Conservation (phyloP, 140 eudicot genomes). For the Artemisia princeps region DNA sequence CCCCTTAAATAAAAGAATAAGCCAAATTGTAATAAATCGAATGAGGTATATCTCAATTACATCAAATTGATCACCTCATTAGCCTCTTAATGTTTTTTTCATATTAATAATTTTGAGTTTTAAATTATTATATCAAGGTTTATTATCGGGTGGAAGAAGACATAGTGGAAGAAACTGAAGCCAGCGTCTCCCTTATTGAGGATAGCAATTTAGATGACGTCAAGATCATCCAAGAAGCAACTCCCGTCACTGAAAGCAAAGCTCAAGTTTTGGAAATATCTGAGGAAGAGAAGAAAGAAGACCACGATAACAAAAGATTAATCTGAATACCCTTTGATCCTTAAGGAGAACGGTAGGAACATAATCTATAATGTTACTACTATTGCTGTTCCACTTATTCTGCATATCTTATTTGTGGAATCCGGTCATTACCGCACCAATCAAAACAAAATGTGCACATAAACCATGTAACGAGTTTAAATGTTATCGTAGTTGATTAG, state of each 20-base stretch:
- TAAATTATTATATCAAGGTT: conserved; percentile 36
- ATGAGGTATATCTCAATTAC: too few species aligned
- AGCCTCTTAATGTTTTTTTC: too few species aligned
- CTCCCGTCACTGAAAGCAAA: conserved; percentile 11
- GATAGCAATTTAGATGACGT: conserved; percentile 17
- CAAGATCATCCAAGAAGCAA: conserved; percentile 26
- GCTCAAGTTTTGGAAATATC: conserved; percentile 13
- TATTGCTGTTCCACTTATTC: too few species aligned
- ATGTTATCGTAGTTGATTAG: too few species aligned
- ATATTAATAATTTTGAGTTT: background rate
- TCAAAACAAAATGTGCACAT: too few species aligned
- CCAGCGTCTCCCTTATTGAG: conserved; percentile 14
- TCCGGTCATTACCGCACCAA: too few species aligned
- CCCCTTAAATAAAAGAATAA: too few species aligned
- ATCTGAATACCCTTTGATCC: background rate
- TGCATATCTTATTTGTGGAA: too few species aligned
- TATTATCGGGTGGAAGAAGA: conserved; percentile 75
- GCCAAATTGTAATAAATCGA: too few species aligned
- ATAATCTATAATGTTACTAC: background rate
- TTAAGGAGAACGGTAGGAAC: conserved; percentile 9
- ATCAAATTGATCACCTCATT: too few species aligned
- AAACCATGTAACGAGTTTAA: too few species aligned
- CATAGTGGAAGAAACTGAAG: conserved; percentile 25
- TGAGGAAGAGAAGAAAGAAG: conserved; percentile 20
- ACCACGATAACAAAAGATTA: conserved; percentile 12